Conservation (phyloP, 2,329 filamentous ascomycete genomes). For the Fusarium domesticum region DNA sequence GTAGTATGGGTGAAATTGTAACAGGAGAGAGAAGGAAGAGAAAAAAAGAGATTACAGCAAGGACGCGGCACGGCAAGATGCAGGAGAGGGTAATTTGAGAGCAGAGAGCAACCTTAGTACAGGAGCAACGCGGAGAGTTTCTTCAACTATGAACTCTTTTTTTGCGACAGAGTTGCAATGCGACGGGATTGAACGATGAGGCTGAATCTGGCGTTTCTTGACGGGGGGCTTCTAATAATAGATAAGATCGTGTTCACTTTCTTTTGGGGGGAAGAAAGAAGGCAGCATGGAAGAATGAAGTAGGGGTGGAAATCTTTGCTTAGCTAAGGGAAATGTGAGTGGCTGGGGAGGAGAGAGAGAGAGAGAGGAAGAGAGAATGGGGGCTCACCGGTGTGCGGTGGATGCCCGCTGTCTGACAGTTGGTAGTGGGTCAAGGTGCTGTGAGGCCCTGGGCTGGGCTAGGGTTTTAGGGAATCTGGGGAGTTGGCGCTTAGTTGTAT, state of each 20-base stretch:
- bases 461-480: too few species aligned
- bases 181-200: slow-evolving; percentile 22
- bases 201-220: slow-evolving; percentile 31
- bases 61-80: too few species aligned
- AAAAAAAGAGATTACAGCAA: too few species aligned
- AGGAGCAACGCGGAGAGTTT: too few species aligned
- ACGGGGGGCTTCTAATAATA: slow-evolving; percentile 32
- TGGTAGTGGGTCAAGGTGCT: slow-evolving; percentile 10
- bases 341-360: not conserved
- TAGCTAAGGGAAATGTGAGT: slow-evolving; percentile 16
- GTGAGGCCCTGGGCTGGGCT: slow-evolving; percentile 6
- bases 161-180: too few species aligned
- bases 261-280: slow-evolving; percentile 24
- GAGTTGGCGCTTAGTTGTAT: too few species aligned
- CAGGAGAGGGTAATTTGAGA: too few species aligned
- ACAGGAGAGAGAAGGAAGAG: too few species aligned
- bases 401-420: too few species aligned
- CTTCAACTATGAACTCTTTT: too few species aligned
- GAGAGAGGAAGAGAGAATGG: not conserved
- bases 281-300: slow-evolving; percentile 27
- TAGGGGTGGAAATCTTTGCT: slow-evolving; percentile 17
- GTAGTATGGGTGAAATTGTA: too few species aligned
- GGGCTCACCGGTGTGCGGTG: slow-evolving; percentile 15
- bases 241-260: slow-evolving; percentile 32
- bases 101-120: too few species aligned